phyloP scores from a whole-genome alignment of 345 rosid species.

The Limnanthes douglasii region DNA sequence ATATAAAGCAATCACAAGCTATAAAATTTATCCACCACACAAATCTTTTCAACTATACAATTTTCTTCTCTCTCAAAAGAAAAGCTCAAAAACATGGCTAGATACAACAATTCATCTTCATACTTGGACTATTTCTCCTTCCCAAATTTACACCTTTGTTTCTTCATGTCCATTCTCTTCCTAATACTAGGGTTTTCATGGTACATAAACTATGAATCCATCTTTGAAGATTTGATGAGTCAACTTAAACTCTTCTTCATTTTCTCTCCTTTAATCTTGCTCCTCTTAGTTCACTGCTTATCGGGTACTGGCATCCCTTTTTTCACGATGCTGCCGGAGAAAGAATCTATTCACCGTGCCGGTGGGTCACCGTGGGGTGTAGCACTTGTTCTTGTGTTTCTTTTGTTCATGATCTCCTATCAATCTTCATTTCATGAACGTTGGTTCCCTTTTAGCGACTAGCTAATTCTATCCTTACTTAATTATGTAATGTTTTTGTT shows the following conservation, averaged over 20 bases:
- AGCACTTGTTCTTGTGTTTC: constrained; percentile 30
- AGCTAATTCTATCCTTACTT: too few relatives aligned
- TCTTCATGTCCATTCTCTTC: constrained; percentile 26
- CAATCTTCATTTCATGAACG: constrained; percentile 42
- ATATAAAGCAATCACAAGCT: too few relatives aligned
- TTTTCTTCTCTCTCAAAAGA: too few relatives aligned
- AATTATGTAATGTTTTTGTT: too few relatives aligned
- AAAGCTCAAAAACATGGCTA: too few relatives aligned
- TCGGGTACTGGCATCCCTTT: constrained; percentile 17
- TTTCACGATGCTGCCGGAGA: constrained; percentile 18
- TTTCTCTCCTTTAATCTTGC: constrained; percentile 28
- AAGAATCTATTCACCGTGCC: constrained; percentile 29
- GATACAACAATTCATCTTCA: too few relatives aligned
- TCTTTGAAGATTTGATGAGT: constrained; percentile 24
- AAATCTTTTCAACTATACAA: too few relatives aligned
- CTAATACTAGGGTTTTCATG: constrained; percentile 27
- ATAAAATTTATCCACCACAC: too few relatives aligned
- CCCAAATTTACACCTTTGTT: constrained; percentile 36
- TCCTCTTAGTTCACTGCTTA: constrained; percentile 27
- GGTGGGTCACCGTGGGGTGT: constrained; percentile 53
- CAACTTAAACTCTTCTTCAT: constrained; percentile 32
- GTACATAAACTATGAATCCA: constrained; percentile 37
- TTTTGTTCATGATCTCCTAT: constrained; percentile 37
- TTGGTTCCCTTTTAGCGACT: constrained; percentile 48
- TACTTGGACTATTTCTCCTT: too few relatives aligned